These are phyloP conservation scores for Leptographium wingfieldii DNA, from an alignment of 2,329 filamentous ascomycete species.

Conservation along the genomic window DNA sequence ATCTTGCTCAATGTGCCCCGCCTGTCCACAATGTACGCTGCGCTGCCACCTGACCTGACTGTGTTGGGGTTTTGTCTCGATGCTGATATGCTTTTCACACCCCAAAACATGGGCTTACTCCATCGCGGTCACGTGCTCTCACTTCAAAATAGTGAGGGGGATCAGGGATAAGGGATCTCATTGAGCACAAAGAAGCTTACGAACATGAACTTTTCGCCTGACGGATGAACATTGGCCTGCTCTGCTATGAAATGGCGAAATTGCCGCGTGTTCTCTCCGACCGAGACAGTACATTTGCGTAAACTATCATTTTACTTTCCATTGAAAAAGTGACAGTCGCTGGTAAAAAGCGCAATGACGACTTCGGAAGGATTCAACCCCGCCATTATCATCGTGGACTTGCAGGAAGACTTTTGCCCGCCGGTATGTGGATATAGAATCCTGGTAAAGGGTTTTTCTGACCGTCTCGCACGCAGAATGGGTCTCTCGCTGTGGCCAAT, in stretches of 20 bases:
- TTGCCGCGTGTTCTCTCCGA: too few relatives aligned
- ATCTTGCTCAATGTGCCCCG: background rate
- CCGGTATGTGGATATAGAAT: constrained; percentile 45
- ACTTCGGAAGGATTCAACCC: constrained; percentile 25
- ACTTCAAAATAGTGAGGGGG: too few relatives aligned
- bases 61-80: background rate
- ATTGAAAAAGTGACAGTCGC: background rate
- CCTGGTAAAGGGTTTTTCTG: too few relatives aligned
- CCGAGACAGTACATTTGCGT: too few relatives aligned
- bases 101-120: background rate
- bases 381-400: constrained; percentile 62
- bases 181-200: background rate
- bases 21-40: background rate
- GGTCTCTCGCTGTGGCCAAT: constrained; percentile 66
- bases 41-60: too few relatives aligned
- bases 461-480: constrained; percentile 42
- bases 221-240: background rate
- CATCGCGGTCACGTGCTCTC: background rate
- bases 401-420: constrained; percentile 92
- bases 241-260: background rate
- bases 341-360: background rate
- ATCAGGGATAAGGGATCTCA: background rate
- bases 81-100: background rate
- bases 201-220: background rate
- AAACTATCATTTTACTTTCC: background rate